Evolutionary conservation across 805 yeast species (phyloP).

Genomic region (Metschnikowia matae): DNA sequence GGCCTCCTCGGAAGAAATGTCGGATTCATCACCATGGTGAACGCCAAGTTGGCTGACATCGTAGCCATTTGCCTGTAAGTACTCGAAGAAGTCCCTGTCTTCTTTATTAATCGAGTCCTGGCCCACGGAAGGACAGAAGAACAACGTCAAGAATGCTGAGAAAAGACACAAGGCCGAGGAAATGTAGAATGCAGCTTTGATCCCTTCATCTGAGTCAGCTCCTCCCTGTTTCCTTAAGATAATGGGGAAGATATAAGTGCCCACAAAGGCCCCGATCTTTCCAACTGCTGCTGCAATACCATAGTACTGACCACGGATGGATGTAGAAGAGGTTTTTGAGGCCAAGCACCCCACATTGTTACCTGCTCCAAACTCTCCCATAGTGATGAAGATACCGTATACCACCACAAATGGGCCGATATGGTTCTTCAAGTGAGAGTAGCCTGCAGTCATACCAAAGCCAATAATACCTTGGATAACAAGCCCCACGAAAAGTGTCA

Average conservation of each 20-base stretch:
- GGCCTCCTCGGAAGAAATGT: constrained; percentile 11
- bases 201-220: constrained; percentile 47
- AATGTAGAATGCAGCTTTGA: constrained; percentile 76
- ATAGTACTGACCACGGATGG: constrained; percentile 87
- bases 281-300: constrained; percentile 91
- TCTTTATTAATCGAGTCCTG: constrained; percentile 80
- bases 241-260: constrained; percentile 83
- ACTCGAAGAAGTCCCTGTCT: constrained; percentile 66
- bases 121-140: constrained; percentile 74
- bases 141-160: constrained; percentile 63
- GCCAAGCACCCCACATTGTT: constrained; percentile 87
- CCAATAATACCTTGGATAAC: constrained; percentile 74
- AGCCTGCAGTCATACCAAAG: constrained; percentile 73
- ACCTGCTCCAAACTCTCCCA: constrained; percentile 95
- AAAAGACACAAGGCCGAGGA: constrained; percentile 73
- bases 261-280: constrained; percentile 89
- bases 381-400: constrained; percentile 80
- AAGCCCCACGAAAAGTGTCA: constrained; percentile 69
- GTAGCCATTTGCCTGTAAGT: constrained; percentile 64
- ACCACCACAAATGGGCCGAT: constrained; percentile 80
- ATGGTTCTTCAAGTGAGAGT: constrained; percentile 50
- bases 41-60: constrained; percentile 60
- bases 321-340: constrained; percentile 79
- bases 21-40: constrained; percentile 14
- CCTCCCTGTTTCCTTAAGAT: constrained; percentile 58